Base-by-base conservation (phyloP, 1,284 basidiomycete species). In the Ceratobasidium sp. region DNA sequence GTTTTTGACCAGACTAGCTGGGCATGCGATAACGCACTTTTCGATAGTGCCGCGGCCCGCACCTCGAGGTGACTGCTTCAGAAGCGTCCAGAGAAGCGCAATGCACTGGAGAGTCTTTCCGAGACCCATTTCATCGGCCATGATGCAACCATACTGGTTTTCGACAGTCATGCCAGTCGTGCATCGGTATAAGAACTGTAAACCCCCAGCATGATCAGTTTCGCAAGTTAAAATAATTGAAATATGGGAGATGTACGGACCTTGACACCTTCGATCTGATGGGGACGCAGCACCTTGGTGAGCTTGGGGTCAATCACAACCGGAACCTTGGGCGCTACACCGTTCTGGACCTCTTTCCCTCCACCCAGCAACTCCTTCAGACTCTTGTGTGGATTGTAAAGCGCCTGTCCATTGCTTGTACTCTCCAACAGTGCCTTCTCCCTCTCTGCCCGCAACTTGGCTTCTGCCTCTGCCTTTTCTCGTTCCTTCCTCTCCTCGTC, bases 121-220 rank as follows among this genome's bases (percentile, higher is more conserved):
- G 27, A 97, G 88, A 80, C 98, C 97, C 97, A 99, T 99, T 83
- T 98, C 97, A 81, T 99, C 97, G 0, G 98, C 97, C 93, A 99
- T 96, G 81, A 99, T 99, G 80, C 95, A 98, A 76, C 97, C 97
- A 79, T 95, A 95, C 74, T 97, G 95, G 78, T 95, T 93, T 66
- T 95, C 90, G 31, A 92, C 93, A 64, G 96, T 83, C 89, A 98
- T 92, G 1, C 96, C 98, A 0, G 95, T 98, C 8, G 96, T 92
- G 81, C 96, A 97, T 81, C 90, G 91, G 83, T 98, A 99, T 80
- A 99, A 83, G 82, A 99, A 99, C 92, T 95, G 74, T 65, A 27
- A 51, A n/a, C 14, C 11, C 6, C 61, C 37, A 27, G 22, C n/a
- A 1, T 64, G 61, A 48, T 29, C 59, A 43, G 19, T 46, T 66